Evolutionary conservation across 225 moss, liverwort and hornwort species (phyloP).

Genomic region (Pseudoscleropodium purum): DNA sequence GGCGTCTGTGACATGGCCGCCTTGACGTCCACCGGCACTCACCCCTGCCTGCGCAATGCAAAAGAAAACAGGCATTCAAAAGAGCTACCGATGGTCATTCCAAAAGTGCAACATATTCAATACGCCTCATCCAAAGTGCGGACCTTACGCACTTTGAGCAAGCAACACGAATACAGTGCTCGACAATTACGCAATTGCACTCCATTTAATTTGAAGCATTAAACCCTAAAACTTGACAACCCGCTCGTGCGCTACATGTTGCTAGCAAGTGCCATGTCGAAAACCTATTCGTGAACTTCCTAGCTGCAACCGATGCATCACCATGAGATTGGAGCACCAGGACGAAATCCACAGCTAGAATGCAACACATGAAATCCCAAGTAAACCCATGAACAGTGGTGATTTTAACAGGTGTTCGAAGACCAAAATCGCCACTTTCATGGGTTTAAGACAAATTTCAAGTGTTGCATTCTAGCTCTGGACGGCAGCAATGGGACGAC

Average conservation of each 20-base stretch:
- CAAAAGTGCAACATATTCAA: not conserved
- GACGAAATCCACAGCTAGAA: not conserved
- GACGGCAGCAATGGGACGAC: not conserved
- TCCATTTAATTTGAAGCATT: not conserved
- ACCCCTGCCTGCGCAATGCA: not conserved
- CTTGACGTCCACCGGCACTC: not conserved
- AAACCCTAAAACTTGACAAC: not conserved
- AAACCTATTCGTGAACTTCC: not conserved
- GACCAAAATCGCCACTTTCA: not conserved
- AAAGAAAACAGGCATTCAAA: not conserved
- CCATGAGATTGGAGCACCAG: not conserved
- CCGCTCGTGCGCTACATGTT: not conserved
- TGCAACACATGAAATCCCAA: not conserved
- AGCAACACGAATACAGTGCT: not conserved
- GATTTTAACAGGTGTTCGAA: not conserved
- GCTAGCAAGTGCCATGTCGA: not conserved
- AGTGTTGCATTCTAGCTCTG: not conserved
- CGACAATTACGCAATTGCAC: not conserved
- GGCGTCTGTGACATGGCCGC: not conserved
- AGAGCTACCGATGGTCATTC: not conserved
- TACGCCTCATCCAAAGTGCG: not conserved
- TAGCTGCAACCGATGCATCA: not conserved
- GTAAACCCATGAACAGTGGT: not conserved
- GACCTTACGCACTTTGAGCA: not conserved
- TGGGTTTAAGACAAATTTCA: not conserved